Evolutionary conservation across 148 eudicot species (phyloP).

Genomic region (Rheum nobile): DNA sequence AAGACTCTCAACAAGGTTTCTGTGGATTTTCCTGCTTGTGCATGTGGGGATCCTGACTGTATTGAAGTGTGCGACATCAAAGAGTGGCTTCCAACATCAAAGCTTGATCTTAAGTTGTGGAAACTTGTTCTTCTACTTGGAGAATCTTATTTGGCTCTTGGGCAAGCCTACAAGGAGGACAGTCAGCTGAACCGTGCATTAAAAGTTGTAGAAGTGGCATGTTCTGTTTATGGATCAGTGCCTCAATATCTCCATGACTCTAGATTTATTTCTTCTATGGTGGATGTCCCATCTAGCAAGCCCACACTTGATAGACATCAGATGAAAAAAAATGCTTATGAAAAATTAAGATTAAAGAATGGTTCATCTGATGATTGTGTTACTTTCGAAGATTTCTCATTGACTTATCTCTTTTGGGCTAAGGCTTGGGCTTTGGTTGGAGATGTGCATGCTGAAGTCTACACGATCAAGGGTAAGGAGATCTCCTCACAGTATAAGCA

Average conservation of each 20-base stretch:
- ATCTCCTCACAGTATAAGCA: constrained; percentile 21
- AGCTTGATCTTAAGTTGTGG: constrained; percentile 84
- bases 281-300: constrained; percentile 21
- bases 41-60: constrained; percentile 95
- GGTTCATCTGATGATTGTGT: constrained; percentile 18
- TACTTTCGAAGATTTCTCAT: constrained; percentile 28
- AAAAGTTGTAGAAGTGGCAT: constrained; percentile 74
- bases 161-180: constrained; percentile 69
- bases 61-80: constrained; percentile 89
- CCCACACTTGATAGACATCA: constrained; percentile 17
- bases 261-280: constrained; percentile 75
- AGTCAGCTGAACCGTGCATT: constrained; percentile 67
- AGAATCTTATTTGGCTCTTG: constrained; percentile 91
- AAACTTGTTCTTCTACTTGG: constrained; percentile 91
- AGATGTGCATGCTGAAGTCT: constrained; percentile 70
- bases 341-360: constrained; percentile 13
- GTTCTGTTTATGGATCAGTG: constrained; percentile 92
- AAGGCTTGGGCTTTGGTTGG: constrained; percentile 93
- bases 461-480: constrained; percentile 40
- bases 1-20: neutral
- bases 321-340: constrained; percentile 19
- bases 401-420: constrained; percentile 79
- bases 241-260: constrained; percentile 77
- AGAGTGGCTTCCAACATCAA: constrained; percentile 86
- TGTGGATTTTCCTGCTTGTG: constrained; percentile 50